Percentiles rank a stretch among this genome's conserved stretches.
These are phyloP conservation scores for Paramecium sonneborni DNA, from an alignment of 73 alveolate genomes.

Conservation along the genomic window DNA sequence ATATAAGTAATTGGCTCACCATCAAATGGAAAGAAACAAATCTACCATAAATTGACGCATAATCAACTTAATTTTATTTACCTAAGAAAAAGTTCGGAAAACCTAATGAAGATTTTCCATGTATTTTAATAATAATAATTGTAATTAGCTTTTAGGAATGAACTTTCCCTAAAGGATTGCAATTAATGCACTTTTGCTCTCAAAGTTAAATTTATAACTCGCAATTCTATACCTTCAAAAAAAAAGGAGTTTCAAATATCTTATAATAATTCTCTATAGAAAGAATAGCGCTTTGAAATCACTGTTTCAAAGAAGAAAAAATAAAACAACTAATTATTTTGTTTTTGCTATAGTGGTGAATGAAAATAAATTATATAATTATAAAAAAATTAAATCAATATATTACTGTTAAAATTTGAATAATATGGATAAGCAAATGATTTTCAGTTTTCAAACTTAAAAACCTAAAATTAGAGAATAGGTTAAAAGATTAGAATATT, in stretches of 20 bases:
- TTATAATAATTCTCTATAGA: neutral
- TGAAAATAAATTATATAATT: neutral
- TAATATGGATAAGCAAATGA: slow-evolving; percentile 41
- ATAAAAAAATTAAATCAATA: neutral
- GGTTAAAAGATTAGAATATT: slow-evolving; percentile 11
- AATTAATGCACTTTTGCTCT: neutral
- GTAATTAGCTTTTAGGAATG: neutral
- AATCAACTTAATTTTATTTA: neutral
- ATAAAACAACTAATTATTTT: neutral
- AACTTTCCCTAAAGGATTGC: neutral
- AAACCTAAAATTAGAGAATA: slow-evolving; percentile 26
- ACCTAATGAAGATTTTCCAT: slow-evolving; percentile 6
- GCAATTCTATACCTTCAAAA: neutral
- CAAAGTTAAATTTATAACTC: neutral
- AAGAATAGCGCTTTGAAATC: neutral
- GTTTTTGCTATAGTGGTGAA: neutral
- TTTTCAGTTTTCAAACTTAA: slow-evolving; percentile 13
- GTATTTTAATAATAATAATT: neutral
- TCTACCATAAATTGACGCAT: neutral
- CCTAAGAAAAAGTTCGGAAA: neutral
- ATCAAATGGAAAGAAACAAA: neutral
- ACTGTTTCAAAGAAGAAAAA: neutral
- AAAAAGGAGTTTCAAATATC: neutral
- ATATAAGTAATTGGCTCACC: neutral
- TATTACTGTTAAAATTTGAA: slow-evolving; percentile 33